Percentiles rank a stretch among this genome's conserved stretches.
Conservation (phyloP, 129 eudicot species). For the Pulicaria dysenterica region DNA sequence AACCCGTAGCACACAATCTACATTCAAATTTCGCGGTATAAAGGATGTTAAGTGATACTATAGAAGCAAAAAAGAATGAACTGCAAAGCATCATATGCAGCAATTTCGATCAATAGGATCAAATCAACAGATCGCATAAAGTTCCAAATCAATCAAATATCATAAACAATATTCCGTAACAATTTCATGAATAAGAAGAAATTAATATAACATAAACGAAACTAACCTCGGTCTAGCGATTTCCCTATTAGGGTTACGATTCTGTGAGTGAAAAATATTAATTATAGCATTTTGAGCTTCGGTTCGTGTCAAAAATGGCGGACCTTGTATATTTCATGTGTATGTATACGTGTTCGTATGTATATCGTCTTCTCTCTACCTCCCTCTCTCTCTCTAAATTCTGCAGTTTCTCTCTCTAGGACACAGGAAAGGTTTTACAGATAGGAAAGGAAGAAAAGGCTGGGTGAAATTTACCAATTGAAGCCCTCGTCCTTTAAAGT, state of each 20-base stretch:
- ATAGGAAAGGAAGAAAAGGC: constrained; percentile 36
- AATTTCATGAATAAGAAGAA: not conserved
- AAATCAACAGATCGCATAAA: constrained; percentile 38
- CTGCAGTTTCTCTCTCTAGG: constrained; percentile 47
- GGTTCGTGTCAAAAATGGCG: constrained; percentile 22
- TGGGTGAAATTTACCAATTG: not conserved
- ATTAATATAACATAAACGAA: not conserved
- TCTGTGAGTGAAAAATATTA: constrained; percentile 8
- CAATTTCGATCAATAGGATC: constrained; percentile 24
- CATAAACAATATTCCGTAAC: not conserved
- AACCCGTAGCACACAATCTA: constrained; percentile 28
- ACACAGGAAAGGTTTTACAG: constrained; percentile 47
- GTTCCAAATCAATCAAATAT: constrained; percentile 31
- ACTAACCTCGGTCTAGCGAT: constrained; percentile 40
- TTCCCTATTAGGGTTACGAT: constrained; percentile 41
- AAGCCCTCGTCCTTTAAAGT: constrained; percentile 23
- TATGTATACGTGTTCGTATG: constrained; percentile 24
- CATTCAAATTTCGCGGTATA: constrained; percentile 4
- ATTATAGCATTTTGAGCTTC: constrained; percentile 32
- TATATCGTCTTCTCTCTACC: constrained; percentile 22
- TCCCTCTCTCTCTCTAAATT: constrained; percentile 24
- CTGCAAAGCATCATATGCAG: constrained; percentile 22
- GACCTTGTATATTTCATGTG: constrained; percentile 21
- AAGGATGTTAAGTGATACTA: constrained; percentile 12
- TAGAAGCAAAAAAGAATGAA: not conserved